Evolutionary conservation across 371 early-diverging fungal genomes (phyloP), one percentile per base, ranked within the genome.

Genomic region (Apophysomyces elegans): DNA sequence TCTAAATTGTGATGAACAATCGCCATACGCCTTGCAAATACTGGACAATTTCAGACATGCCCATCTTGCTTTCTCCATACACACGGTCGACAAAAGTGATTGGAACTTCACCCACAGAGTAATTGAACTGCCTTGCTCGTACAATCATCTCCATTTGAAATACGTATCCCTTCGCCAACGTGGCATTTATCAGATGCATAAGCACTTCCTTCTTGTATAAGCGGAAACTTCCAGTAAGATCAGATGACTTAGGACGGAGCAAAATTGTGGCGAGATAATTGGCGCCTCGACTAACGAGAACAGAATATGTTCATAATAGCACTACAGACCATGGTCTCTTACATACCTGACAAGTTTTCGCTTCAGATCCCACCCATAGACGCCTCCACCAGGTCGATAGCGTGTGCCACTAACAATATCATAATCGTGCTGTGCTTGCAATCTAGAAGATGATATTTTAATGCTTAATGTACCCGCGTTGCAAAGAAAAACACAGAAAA

Each of bases 81-180:
- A 97, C 96, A 59, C 99, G 91, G 76, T 97, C 98, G 14, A 97
- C 98, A 87, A 98, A 98, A 4, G 97, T 96, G 74, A 98, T 98
- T 4, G 97, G 97, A 4, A 96, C 92, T 73, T 99, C 99, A 26
- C 91, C 96, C 50, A 99, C 94, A 14, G 87, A 82, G 70, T 80
- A 95, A 62, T 90, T 86, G 76, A 95, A 89, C 80, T 96, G 95
- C 71, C 94, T 85, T 44, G 99, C 99, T 41, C 98, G 90, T 14
- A 96, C 95, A 90, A 99, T 98, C 93, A 99, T 95, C 78, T 99
- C 99, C 99, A 99, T 99, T 79, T 99, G 99, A 85, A 99, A 98
- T 5, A 99, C 97, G 74, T 99, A 99, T 7, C 99, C 99, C 77
- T 96, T 95, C 43, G 97, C 92, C 21, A 91, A 85, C 5, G 95